Evolutionary conservation across 768 basidiomycete genomes (phyloP).

Genomic region (Trametes elegans): DNA sequence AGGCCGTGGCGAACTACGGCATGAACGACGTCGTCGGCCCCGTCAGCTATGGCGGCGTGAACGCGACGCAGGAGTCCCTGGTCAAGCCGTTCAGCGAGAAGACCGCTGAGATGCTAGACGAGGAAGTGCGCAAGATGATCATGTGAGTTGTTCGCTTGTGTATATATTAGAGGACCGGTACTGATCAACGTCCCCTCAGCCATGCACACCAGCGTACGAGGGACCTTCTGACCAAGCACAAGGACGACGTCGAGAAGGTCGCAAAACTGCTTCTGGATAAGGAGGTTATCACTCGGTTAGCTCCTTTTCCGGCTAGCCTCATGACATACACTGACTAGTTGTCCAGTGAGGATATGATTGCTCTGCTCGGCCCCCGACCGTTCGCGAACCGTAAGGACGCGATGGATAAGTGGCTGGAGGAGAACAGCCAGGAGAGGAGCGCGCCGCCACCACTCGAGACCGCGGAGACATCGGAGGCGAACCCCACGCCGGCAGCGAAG

Average conservation of each 20-base stretch:
- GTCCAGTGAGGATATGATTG: slow-evolving; percentile 82
- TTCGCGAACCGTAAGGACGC: slow-evolving; percentile 79
- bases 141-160: slow-evolving; percentile 41
- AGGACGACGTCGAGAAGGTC: slow-evolving; percentile 90
- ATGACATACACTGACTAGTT: slow-evolving; percentile 5
- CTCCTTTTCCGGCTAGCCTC: not conserved
- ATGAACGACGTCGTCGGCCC: slow-evolving; percentile 96
- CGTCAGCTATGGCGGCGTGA: slow-evolving; percentile 91
- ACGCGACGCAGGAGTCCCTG: slow-evolving; percentile 83
- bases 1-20: slow-evolving; percentile 93
- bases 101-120: slow-evolving; percentile 91
- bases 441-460: slow-evolving; percentile 64
- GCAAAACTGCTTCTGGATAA: slow-evolving; percentile 88
- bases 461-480: slow-evolving; percentile 27
- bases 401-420: slow-evolving; percentile 97
- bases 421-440: slow-evolving; percentile 59
- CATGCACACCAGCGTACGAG: slow-evolving; percentile 83
- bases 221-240: slow-evolving; percentile 75
- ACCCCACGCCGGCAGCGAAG: slow-evolving; percentile 50
- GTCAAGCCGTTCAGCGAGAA: slow-evolving; percentile 98
- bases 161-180: not conserved
- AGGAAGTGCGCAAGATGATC: slow-evolving; percentile 94
- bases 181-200: slow-evolving; percentile 34
- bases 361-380: slow-evolving; percentile 77
- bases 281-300: slow-evolving; percentile 91